Conservation (phyloP, 73 alveolate genomes). For the Tetrahymena elliotti region DNA sequence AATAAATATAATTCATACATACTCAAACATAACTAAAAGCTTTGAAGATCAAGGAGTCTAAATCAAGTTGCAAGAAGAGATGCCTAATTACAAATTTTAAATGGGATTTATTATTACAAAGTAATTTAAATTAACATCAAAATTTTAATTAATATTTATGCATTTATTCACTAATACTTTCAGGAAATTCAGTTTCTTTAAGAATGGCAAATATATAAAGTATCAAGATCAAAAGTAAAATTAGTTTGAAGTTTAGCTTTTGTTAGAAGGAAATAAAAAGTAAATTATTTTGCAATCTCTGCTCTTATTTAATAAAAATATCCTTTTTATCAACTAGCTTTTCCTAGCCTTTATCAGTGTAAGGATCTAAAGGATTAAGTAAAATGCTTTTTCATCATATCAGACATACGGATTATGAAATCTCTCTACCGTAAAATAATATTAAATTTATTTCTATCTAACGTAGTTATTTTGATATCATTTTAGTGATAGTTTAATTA, state of each 20-base stretch:
- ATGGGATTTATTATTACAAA: background rate
- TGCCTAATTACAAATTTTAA: background rate
- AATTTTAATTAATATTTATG: too few relatives aligned
- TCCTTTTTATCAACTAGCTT: background rate
- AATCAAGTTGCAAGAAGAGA: background rate
- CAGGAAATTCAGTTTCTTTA: background rate
- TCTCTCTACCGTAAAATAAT: background rate
- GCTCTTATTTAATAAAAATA: background rate
- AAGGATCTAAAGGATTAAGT: background rate
- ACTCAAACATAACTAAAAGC: too few relatives aligned
- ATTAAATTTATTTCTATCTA: background rate
- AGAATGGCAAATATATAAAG: background rate
- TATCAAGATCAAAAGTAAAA: background rate
- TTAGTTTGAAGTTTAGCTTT: background rate
- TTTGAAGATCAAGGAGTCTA: background rate
- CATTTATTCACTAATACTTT: too few relatives aligned
- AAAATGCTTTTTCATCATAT: background rate
- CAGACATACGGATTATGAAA: background rate
- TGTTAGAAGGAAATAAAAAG: background rate
- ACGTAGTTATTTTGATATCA: background rate
- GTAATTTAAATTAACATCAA: too few relatives aligned
- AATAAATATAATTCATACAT: background rate
- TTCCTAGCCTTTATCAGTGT: background rate
- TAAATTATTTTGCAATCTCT: background rate
- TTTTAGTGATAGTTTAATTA: background rate